Evolutionary conservation across 768 basidiomycete species (phyloP), one percentile per base, ranked within the genome.

Genomic region (Lactarius akahatsu): DNA sequence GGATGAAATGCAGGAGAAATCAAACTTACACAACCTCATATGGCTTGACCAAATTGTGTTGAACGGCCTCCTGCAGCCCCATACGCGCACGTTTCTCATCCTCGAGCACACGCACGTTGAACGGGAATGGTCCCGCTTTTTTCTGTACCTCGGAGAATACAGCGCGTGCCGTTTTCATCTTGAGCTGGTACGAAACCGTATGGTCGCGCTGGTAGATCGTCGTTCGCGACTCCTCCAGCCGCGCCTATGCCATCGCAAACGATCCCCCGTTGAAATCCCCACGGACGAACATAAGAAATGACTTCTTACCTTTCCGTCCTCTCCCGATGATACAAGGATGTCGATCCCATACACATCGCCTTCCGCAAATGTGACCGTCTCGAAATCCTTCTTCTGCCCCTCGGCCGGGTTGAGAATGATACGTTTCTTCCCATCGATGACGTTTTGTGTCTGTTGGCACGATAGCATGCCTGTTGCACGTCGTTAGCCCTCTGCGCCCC

Each of bases 111-210:
- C 97, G 92, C 69, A 99, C 85, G 73, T 96, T 98, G 84, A 99
- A 98, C 40, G 97, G 96, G 87, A 99, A 98, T 5, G 94, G 84
- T 30, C 96, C 96, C 50, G 97, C 93, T 78, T 98, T 98, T 83
- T 94, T 96, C 79, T 96, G 92, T 72, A 98, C 92, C 78, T 98
- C 96, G 59, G 92, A 91, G 80, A 98, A 98, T 50, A 96, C 90
- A n/a, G 90, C 86, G 69, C 96, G 91, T 54, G 95, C 96, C 69
- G 91, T 96, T 82, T 96, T 98, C 88, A 96, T 90, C 82, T 98
- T 98, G 74, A 98, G 84, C 76, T 94, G 92, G 79, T 98, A 98
- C 47, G 92, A 96, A 66, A 93, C 85, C 8, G 84, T 79, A 28
- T 88, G 85, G 72, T 94, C 92, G 64, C 92, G 86, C 76, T 97